phyloP scores from a whole-genome alignment of 2,329 filamentous ascomycete species.

The Sarocladium strictum region DNA sequence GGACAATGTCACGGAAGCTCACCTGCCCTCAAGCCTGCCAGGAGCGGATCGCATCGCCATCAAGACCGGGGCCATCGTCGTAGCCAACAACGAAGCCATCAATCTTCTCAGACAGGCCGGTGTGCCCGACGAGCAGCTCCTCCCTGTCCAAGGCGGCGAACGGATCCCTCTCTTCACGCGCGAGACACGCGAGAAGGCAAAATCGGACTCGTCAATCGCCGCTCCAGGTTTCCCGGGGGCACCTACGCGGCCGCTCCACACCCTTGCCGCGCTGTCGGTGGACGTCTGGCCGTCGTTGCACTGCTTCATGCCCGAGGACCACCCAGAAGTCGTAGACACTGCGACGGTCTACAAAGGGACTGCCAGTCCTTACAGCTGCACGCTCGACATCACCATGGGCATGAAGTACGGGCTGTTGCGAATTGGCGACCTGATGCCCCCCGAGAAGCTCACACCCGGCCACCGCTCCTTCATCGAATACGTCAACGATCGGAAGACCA shows the following conservation, averaged over 20 bases:
- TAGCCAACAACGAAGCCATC: conserved; percentile 20
- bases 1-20: not conserved
- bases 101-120: conserved; percentile 16
- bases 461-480: not conserved
- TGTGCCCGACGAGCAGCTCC: conserved; percentile 17
- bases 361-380: conserved; percentile 12
- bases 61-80: conserved; percentile 17
- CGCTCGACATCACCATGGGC: conserved; percentile 16
- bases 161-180: conserved; percentile 18
- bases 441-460: not conserved
- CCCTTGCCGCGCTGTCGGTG: conserved; percentile 12
- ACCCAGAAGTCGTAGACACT: not conserved
- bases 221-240: not conserved
- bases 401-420: conserved; percentile 16
- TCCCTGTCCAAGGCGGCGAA: conserved; percentile 18
- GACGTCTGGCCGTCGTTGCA: conserved; percentile 20
- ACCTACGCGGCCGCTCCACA: not conserved
- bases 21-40: conserved; percentile 13
- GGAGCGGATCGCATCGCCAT: conserved; percentile 20
- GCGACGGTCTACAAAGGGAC: not conserved
- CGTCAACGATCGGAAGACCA: not conserved
- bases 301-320: conserved; percentile 15
- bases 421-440: conserved; percentile 11
- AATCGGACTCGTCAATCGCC: not conserved
- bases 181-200: conserved; percentile 4